Evolutionary conservation across 116 monocot genomes (phyloP), one percentile per base, ranked within the genome.

Genomic region (Cymodocea nodosa): DNA sequence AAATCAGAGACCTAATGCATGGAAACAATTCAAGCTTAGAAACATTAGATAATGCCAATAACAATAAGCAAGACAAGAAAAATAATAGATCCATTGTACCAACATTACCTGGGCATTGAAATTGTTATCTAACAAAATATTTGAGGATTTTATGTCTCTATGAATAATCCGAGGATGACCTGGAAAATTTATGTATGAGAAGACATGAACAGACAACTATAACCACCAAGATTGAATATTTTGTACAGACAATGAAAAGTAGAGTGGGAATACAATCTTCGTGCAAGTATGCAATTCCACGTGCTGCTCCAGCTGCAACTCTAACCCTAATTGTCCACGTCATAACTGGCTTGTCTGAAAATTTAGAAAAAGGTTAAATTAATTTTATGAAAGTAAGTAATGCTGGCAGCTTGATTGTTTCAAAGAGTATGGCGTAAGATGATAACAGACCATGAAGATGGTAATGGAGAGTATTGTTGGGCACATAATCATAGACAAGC

Each of bases 241-340:
- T 17, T 25, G 20, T 25, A 15, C 23, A 20, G 1, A 9, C 39
- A 64, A 55, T 4, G 36, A 11, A 50, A 34, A 71, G 35, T 23
- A 30, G 44, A 71, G 50, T 44, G 15, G 51, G 36, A 73, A 80
- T 87, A 89, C 89, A 94, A 83, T 90, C 89, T 69, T 94, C 94
- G 63, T 94, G 94, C 65, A 94, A 72, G 76, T 95, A 95, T 34
- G 90, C 90, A 68, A 95, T 66, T 68, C 90, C 95, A 69, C 90
- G 87, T 71, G 95, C 87, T 67, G 95, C 87, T 64, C 95, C 95
- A 55, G 81, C 87, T 39, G 90, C 95, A 74, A 90, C 71, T 70
- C 82, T 95, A 23, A 90, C 74, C 69, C 95, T 85, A 18, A 65
- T 74, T 37, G 72, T 59, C 95, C 95, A 95, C 55, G 81, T 78